Evolutionary conservation across 345 rosid species (phyloP).

Genomic region (Erucastrum elatum): DNA sequence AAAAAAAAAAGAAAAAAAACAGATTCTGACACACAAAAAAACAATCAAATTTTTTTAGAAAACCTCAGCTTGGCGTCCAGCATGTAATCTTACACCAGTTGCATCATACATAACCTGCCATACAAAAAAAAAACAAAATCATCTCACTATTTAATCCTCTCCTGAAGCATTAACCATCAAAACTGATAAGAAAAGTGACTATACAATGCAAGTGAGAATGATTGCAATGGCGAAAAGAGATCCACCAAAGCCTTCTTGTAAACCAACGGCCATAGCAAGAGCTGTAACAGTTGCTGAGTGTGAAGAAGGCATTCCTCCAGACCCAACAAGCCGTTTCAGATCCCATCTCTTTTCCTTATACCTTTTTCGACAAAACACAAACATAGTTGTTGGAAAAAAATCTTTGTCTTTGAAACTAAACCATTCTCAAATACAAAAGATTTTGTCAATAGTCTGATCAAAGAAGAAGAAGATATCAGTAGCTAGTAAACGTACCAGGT

Average conservation of each 20-base stretch:
- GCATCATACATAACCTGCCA: slow-evolving; percentile 90
- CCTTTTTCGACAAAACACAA: slow-evolving; percentile 48
- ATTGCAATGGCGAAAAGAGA: slow-evolving; percentile 60
- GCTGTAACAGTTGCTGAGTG: slow-evolving; percentile 87
- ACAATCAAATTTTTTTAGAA: neutral
- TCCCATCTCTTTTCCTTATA: slow-evolving; percentile 72
- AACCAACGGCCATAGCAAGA: slow-evolving; percentile 65
- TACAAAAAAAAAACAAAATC: neutral
- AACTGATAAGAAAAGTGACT: slow-evolving; percentile 16
- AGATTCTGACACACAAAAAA: neutral
- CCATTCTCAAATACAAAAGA: neutral
- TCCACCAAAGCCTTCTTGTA: slow-evolving; percentile 76
- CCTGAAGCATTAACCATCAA: neutral
- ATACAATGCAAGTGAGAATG: slow-evolving; percentile 72
- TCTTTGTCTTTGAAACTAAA: neutral
- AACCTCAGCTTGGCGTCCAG: slow-evolving; percentile 97
- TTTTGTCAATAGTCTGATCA: neutral
- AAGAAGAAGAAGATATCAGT: neutral
- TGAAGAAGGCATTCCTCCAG: slow-evolving; percentile 98
- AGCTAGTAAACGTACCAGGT: slow-evolving; percentile 47
- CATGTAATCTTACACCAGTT: slow-evolving; percentile 82
- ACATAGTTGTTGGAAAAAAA: slow-evolving; percentile 23
- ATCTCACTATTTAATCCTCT: neutral
- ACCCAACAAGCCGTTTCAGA: slow-evolving; percentile 69
- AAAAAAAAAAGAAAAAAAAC: neutral